Base-by-base conservation (phyloP, 2,329 filamentous ascomycete genomes). In the Exophiala spinifera region DNA sequence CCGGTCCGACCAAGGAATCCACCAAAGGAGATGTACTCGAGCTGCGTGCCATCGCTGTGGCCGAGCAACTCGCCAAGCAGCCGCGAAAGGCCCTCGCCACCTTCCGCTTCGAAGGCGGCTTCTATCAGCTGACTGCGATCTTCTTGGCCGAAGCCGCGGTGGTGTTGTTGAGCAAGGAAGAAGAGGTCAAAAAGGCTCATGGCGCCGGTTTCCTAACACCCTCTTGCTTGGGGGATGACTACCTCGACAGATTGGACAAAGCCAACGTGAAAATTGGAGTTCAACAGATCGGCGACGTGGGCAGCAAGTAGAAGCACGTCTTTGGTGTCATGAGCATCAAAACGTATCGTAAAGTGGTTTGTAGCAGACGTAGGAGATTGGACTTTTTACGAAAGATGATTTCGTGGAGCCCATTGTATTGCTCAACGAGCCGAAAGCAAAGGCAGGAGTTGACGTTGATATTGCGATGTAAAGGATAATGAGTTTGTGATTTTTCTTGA, bases 161-260 rank as follows among this genome's bases (percentile, higher is more conserved):
- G 68, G 67, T 72, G 8, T 65, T 77, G 33, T 61, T 77, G 43
- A 51, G 46, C 36, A 54, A 61, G 34, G 72, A 75, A 55, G 67
- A 73, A 34, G 67, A 71, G 40, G 65, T 75, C 17, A 71, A 66
- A 53, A 69, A 69, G 50, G 66, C 69, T 21, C 69, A 75, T 17
- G 68, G 73, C 1, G 71, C 73, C 17, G 78, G 78, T 3, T 70
- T 79, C 40, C 67, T 79, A 15, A 80, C 78, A 1, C 69, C 77
- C 17, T 74, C 75, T 17, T 73, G 68, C 28, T 51, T 80, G 56
- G 77, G 76, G 5, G 72, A 78, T 62, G 66, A 69, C 4, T 77
- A 71, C 59, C 64, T 78, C 34, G 73, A 74, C 53, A 69, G 74
- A 19, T 63, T 79, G 61, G 70, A 74, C 28, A 70, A 70, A 51